These are phyloP conservation scores for Paramecium tetraurelia DNA, from an alignment of 73 alveolate species.

Conservation along the genomic window DNA sequence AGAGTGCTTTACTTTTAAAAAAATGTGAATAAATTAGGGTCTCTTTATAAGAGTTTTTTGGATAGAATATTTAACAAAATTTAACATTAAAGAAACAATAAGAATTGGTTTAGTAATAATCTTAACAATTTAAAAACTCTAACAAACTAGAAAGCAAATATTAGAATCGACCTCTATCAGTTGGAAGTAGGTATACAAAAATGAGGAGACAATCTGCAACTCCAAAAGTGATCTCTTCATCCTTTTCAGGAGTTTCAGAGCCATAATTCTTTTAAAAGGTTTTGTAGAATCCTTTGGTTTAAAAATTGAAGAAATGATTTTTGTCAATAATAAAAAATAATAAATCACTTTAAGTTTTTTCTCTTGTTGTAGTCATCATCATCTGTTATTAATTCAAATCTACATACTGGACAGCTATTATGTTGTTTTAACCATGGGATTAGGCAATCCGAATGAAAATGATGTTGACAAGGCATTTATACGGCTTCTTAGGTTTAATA, in stretches of 20 bases:
- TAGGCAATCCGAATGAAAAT: slow-evolving; percentile 78
- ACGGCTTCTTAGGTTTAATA: slow-evolving; percentile 67
- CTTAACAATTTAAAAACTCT: neutral
- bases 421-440: slow-evolving; percentile 92
- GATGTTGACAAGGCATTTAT: slow-evolving; percentile 84
- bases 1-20: neutral
- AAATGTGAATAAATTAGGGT: neutral
- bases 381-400: slow-evolving; percentile 94
- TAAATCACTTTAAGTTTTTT: slow-evolving; percentile 64
- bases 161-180: neutral
- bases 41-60: neutral
- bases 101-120: neutral
- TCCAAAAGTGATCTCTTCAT: neutral
- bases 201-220: neutral
- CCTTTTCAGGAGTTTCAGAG: neutral
- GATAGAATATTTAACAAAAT: neutral
- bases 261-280: neutral
- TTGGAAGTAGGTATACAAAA: neutral
- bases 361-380: slow-evolving; percentile 94
- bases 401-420: slow-evolving; percentile 95
- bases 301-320: neutral
- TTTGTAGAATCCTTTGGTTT: neutral
- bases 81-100: neutral
- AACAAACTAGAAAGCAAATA: neutral
- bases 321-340: neutral